Percentiles rank a stretch among this genome's conserved stretches.
These are phyloP conservation scores for Nyssa sinensis DNA, from an alignment of 148 eudicot species.

Conservation along the genomic window DNA sequence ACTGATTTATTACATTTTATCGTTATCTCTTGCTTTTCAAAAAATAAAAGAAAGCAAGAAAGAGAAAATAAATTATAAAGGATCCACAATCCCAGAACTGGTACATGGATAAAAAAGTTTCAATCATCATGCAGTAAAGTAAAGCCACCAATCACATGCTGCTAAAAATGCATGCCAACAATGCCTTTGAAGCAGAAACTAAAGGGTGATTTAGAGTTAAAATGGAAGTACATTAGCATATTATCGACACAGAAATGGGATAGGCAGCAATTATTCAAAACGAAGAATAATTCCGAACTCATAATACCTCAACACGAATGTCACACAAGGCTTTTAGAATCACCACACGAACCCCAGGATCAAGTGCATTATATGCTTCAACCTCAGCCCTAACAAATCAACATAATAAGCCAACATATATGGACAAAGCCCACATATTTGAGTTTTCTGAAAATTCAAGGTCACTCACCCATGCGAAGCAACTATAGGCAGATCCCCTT, in stretches of 20 bases:
- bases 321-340: slow-evolving; percentile 93
- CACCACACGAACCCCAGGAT: slow-evolving; percentile 78
- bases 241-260: not conserved
- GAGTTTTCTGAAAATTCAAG: slow-evolving; percentile 15
- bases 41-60: too few relatives aligned
- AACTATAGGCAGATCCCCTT: slow-evolving; percentile 90
- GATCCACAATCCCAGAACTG: not conserved
- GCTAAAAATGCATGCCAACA: slow-evolving; percentile 9
- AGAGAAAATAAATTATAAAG: too few relatives aligned
- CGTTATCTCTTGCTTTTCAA: too few relatives aligned
- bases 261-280: slow-evolving; percentile 3
- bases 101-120: not conserved
- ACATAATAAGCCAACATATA: slow-evolving; percentile 14
- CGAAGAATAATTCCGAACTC: not conserved
- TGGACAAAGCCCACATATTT: not conserved
- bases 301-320: slow-evolving; percentile 94
- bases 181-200: not conserved
- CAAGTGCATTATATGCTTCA: slow-evolving; percentile 78
- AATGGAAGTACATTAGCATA: not conserved
- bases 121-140: not conserved
- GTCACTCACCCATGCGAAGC: slow-evolving; percentile 82
- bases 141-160: not conserved
- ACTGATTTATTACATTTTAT: too few relatives aligned
- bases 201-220: not conserved
- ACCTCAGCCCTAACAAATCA: slow-evolving; percentile 60